Base-by-base conservation (phyloP, 116 monocot genomes). In the Zostera marina region DNA sequence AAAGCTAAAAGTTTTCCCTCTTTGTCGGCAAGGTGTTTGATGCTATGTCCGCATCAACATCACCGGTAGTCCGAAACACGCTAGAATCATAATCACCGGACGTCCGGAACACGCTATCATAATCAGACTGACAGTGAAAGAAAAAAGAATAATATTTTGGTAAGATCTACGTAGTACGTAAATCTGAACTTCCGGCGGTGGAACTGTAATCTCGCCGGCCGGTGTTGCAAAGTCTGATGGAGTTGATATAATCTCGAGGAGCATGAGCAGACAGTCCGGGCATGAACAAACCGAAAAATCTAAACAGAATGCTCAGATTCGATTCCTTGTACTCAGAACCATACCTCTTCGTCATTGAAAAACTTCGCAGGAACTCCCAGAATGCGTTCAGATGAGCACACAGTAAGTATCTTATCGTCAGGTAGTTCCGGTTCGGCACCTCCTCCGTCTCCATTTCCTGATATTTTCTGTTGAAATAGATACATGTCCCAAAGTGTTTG, bases 401-500 rank as follows among this genome's bases (percentile, higher is more conserved):
- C 40, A 63, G 14, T 11, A 40, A 3, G 15, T 45, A 72, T 9
- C 1, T 58, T 16, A 22, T 56, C 38, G 71, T 59, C 8, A 68
- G 57, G 68, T 68, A 79, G 39, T 79, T 75, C n/a, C 59, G 58
- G 65, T 79, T 69, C 8, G 79, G 72, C 3, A 56, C 61, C 14
- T 79, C 79, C 11, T 72, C 68, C 44, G 65, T 65, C 40, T 23
- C 59, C 20, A 19, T 52, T 19, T 9, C 32, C 2, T 32, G 32
- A 32, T 1, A n/a, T n/a, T n/a, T n/a, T n/a, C n/a, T 75, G 51
- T 83, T 52, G 58, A 65, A 88, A 59, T 88, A 88, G 47, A 77
- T 54, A 53, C 83, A 83, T 6, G 13, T 22, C 12, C 83, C 88
- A n/a, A 80, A 83, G 60, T 88, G 88, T 59, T 73, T 77, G 83